phyloP scores from a whole-genome alignment of 225 moss, liverwort and hornwort genomes.

The Bryum argenteum region DNA sequence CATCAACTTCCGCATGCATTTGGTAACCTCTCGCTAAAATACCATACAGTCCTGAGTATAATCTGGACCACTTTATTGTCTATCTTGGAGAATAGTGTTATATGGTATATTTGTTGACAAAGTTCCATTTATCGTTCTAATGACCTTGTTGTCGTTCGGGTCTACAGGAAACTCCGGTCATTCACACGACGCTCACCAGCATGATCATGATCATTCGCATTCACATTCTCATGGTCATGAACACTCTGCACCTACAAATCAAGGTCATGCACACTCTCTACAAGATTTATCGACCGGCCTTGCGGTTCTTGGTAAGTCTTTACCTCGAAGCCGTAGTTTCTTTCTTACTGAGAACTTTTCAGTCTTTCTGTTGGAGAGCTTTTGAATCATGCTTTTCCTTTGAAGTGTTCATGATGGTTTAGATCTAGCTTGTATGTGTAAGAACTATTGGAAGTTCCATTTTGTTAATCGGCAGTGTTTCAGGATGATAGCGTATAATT shows the following conservation, averaged over 20 bases:
- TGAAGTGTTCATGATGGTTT: slow-evolving; percentile 7
- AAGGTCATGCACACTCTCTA: slow-evolving; percentile 77
- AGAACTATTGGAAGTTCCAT: slow-evolving; percentile 9
- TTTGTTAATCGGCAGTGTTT: slow-evolving; percentile 20
- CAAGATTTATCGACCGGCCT: slow-evolving; percentile 82
- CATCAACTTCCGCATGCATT: slow-evolving; percentile 98
- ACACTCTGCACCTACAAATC: slow-evolving; percentile 43
- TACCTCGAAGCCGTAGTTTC: slow-evolving; percentile 12
- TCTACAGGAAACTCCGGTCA: slow-evolving; percentile 56
- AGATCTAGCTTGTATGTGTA: slow-evolving; percentile 6
- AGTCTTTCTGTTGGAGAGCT: slow-evolving; percentile 9
- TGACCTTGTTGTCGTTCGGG: slow-evolving; percentile 19
- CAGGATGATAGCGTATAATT: slow-evolving; percentile 19
- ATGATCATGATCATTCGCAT: slow-evolving; percentile 48
- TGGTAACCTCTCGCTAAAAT: slow-evolving; percentile 39
- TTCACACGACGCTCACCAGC: slow-evolving; percentile 55
- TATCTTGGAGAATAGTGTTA: slow-evolving; percentile 2
- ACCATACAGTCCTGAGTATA: slow-evolving; percentile 8
- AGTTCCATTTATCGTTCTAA: not conserved
- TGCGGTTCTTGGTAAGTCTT: slow-evolving; percentile 68
- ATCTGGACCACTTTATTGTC: not conserved
- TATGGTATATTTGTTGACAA: not conserved
- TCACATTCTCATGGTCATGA: slow-evolving; percentile 46
- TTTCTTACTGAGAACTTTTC: not conserved
- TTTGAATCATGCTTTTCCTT: slow-evolving; percentile 21